Conservation (phyloP, 345 rosid species). For the Eucalyptus virginea region DNA sequence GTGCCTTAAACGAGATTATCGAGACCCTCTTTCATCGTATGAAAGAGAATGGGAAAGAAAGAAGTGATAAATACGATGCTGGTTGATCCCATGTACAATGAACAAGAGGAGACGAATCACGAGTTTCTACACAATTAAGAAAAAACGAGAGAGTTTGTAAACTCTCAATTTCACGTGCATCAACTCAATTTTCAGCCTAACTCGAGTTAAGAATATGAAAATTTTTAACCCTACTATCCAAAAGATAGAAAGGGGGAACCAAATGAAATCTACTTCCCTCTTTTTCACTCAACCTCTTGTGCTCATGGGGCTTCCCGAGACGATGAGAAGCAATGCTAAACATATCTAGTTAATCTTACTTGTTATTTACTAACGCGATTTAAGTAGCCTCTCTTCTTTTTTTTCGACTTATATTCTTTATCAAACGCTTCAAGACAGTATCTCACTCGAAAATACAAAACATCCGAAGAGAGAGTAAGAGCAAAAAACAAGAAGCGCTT, state of each 20-base stretch:
- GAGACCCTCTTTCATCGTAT: neutral
- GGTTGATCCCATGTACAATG: neutral
- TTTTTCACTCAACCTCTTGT: neutral
- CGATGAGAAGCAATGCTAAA: neutral
- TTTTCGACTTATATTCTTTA: neutral
- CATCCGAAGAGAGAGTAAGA: neutral
- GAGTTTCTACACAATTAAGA: neutral
- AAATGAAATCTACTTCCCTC: neutral
- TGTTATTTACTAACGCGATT: neutral
- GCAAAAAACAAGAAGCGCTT: neutral
- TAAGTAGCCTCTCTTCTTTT: neutral
- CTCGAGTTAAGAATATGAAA: neutral
- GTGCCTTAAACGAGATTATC: neutral
- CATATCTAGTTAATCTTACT: neutral
- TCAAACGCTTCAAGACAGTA: neutral
- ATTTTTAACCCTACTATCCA: neutral
- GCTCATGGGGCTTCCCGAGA: neutral
- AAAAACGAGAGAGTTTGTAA: neutral
- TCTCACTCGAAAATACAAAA: neutral
- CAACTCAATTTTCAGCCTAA: neutral
- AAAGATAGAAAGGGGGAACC: neutral
- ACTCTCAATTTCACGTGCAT: neutral
- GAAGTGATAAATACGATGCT: neutral
- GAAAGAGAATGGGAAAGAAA: neutral
- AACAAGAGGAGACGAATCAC: neutral